A percentile compares a stretch with the other conserved stretches of the same genome.
phyloP scores from a whole-genome alignment of 2,329 filamentous ascomycete species.

The Epichloe sibirici region DNA sequence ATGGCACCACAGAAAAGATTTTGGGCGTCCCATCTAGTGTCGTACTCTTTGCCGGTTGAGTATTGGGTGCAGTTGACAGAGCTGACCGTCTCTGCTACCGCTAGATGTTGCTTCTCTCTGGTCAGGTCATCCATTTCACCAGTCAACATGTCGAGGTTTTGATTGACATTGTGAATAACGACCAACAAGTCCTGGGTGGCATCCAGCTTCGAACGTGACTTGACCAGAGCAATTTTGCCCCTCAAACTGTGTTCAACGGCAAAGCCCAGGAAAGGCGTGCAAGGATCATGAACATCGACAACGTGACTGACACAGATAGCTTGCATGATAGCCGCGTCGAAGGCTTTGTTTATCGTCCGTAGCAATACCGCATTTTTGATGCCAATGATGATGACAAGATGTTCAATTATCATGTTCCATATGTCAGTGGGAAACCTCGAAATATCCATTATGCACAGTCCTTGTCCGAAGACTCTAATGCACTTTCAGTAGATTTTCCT shows the following conservation, averaged over 20 bases:
- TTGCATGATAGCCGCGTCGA: background rate
- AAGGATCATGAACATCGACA: background rate
- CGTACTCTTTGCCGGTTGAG: background rate
- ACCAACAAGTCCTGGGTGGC: background rate
- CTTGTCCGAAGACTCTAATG: background rate
- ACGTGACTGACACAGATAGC: background rate
- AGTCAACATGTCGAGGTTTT: background rate
- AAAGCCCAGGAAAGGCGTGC: background rate
- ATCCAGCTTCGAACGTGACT: background rate
- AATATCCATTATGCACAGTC: background rate
- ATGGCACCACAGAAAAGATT: background rate
- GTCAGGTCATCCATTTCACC: background rate
- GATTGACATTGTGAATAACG: background rate
- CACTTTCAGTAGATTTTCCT: too few species aligned
- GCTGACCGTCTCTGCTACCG: background rate
- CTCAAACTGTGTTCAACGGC: background rate
- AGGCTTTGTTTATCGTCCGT: background rate
- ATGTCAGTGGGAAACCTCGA: background rate
- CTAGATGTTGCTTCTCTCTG: background rate
- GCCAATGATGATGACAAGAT: background rate
- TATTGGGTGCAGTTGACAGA: background rate
- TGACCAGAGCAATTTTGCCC: background rate
- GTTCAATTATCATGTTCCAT: background rate
- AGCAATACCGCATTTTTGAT: background rate
- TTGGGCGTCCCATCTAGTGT: background rate